A percentile compares a stretch with the other conserved stretches of the same genome.
Conservation (phyloP, 2,329 filamentous ascomycete species). For the Apiospora kogelbergensis region DNA sequence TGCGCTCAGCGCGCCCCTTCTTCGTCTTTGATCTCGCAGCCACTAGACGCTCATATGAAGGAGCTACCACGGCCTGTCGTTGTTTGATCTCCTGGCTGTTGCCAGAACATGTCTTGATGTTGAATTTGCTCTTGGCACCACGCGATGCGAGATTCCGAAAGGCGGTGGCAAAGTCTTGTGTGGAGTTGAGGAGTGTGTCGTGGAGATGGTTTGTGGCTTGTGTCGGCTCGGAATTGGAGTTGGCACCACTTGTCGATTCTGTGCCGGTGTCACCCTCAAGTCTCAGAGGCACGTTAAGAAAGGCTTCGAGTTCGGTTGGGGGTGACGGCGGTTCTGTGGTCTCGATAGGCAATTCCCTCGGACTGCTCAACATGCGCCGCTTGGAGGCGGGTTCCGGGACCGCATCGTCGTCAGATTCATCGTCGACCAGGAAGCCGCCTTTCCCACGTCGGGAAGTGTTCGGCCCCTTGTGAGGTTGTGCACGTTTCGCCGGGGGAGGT, state of each 20-base stretch:
- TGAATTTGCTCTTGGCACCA: slow-evolving; percentile 32
- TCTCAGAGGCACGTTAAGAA: neutral
- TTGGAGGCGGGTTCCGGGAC: slow-evolving; percentile 40
- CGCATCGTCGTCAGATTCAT: slow-evolving; percentile 39
- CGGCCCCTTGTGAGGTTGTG: slow-evolving; percentile 32
- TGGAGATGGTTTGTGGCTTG: slow-evolving; percentile 11
- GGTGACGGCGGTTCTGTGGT: slow-evolving; percentile 26
- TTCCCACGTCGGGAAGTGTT: slow-evolving; percentile 36
- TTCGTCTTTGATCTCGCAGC: slow-evolving; percentile 66
- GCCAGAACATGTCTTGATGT: slow-evolving; percentile 57
- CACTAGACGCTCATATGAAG: slow-evolving; percentile 66
- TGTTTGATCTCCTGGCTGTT: slow-evolving; percentile 55
- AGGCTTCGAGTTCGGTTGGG: slow-evolving; percentile 14
- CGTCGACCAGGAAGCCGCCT: slow-evolving; percentile 45
- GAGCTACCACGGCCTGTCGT: slow-evolving; percentile 44
- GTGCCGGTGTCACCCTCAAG: neutral
- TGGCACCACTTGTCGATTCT: neutral
- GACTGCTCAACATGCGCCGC: slow-evolving; percentile 41
- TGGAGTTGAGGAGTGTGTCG: slow-evolving; percentile 22
- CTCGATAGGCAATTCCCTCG: slow-evolving; percentile 20
- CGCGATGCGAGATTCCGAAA: slow-evolving; percentile 23
- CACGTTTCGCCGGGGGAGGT: slow-evolving; percentile 35
- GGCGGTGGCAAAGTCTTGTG: slow-evolving; percentile 17
- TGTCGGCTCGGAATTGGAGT: neutral
- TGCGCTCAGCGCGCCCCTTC: slow-evolving; percentile 67